These are phyloP conservation scores for Sporothrix schenckii DNA, from an alignment of 2,329 filamentous ascomycete species.

Conservation along the genomic window DNA sequence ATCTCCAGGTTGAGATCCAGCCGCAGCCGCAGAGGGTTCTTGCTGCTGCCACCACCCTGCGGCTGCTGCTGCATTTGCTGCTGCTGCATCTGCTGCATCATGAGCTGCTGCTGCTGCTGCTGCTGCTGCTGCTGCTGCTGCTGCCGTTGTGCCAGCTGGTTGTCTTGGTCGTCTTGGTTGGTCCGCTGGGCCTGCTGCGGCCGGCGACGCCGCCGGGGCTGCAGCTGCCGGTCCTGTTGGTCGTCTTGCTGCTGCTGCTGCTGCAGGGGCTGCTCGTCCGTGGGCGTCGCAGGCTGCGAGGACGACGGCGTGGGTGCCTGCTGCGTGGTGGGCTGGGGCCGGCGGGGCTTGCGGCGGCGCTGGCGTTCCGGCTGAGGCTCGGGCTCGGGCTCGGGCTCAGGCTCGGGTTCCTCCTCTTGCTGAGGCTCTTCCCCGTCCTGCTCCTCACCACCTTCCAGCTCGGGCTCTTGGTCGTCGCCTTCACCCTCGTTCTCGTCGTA, in stretches of 20 bases:
- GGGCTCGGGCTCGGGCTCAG: conserved; percentile 63
- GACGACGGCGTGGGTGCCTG: conserved; percentile 38
- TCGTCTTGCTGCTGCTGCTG: conserved; percentile 13
- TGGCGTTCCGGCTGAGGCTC: conserved; percentile 68
- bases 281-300: conserved; percentile 42
- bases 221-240: conserved; percentile 38
- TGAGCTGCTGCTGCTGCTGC: conserved; percentile 36
- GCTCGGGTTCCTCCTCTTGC: conserved; percentile 40
- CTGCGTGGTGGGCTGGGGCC: conserved; percentile 62
- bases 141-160: conserved; percentile 32
- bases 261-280: conserved; percentile 42
- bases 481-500: conserved; percentile 31
- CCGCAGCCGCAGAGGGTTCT: conserved; percentile 69
- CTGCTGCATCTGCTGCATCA: conserved; percentile 36
- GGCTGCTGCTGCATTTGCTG: conserved; percentile 37
- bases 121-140: conserved; percentile 35
- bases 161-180: conserved; percentile 36
- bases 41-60: conserved; percentile 44
- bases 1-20: conserved; percentile 77
- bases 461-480: conserved; percentile 34
- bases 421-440: conserved; percentile 41
- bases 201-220: conserved; percentile 32
- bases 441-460: conserved; percentile 25
- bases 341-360: conserved; percentile 67
- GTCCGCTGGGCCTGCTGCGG: conserved; percentile 35